Base-by-base conservation (phyloP, 1,139 yeast species). In the Candida sojae region DNA sequence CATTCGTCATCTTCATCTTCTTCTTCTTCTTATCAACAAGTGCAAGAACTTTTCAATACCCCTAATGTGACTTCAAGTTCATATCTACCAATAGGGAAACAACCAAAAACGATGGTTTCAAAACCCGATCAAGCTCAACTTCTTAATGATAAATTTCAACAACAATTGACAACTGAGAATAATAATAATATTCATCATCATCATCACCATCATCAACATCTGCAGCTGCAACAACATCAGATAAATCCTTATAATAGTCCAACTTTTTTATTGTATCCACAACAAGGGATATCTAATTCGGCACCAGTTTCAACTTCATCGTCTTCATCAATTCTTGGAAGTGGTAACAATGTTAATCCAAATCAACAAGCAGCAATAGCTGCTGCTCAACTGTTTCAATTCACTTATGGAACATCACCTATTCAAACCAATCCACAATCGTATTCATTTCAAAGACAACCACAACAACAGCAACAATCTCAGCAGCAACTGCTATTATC, bases 191-290 rank as follows among this genome's bases (percentile, higher is more conserved):
- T 32, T 12, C 48, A 46, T 38, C 48, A 53, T 10, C 46, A 42
- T 33, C 52, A 33, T 12, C 50, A 33, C 17, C 45, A 36, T n/a
- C 44, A 28, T 9, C 52, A 41, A 34, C 39, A 12, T 17, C 52
- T 42, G 38, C 46, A 39, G 17, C 43, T 28, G 17, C 52, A 48
- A 26, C 47, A 34, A 32, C 50, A 46, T 45, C 45, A 29, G 34
- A 26, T 4, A 49, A 42, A 39, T 26, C 37, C 50, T 25, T 45
- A 44, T 28, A 40, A 42, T 12, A 46, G 36, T 28, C 42, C 46
- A 6, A 41, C 46, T 12, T 39, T 48, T 11, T 44, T 53, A 53
- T 46, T 53, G 48, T 51, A 53, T 45, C 37, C 53, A 9, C 56
- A 53, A 40, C 41, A 46, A 2, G 35, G 46, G 6, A 23, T 47